Base-by-base conservation (phyloP, 176 grass and related monocot genomes). In the Zea luxurians region DNA sequence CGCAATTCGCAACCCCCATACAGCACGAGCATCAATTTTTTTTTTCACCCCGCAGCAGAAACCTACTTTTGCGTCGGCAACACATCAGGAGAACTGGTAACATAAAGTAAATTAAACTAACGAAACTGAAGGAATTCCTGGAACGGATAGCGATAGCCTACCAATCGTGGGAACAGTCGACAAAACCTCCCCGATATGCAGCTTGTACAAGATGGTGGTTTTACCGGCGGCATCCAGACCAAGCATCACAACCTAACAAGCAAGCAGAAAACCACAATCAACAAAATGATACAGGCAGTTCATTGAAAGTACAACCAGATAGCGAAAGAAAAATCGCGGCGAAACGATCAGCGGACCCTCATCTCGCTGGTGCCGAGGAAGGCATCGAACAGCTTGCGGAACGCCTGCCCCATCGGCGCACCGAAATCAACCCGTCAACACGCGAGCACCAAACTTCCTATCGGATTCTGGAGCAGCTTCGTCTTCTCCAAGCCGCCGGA, bases 321-420 rank as follows among this genome's bases (percentile, higher is more conserved):
- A 11, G 13, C 4, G 10, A 36, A 2, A 46, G 44, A 8, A 16
- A 53, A 41, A 42, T 50, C 17, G 21, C 44, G 53, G 63, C 36
- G 10, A 36, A 65, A 72, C 62, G 16, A 83, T 27, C 70, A 61
- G 21, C 86, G 0, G 74, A 93, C 91, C 82, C 87, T 87, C 91
- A 93, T 93, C 82, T 93, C 91, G 83, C 86, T 90, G 84, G 59
- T 87, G 85, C 91, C 91, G 79, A 93, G 88, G 84, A 93, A 90
- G 70, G 87, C 71, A 69, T 93, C 91, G 75, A 93, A 93, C 75
- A 93, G 75, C 85, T 93, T 93, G 50, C 91, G 87, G 80, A 93
- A 93, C 69, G 91, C 91, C 82, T 93, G 91, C 60, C 91, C 91
- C 91, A 93, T 93, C 61, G 27, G 34, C 60, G 63, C 58, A 21